A percentile compares a stretch with the other conserved stretches of the same genome.
These are phyloP conservation scores for Bacterosira constricta DNA, from an alignment of 108 stramenopile species.

Conservation along the genomic window DNA sequence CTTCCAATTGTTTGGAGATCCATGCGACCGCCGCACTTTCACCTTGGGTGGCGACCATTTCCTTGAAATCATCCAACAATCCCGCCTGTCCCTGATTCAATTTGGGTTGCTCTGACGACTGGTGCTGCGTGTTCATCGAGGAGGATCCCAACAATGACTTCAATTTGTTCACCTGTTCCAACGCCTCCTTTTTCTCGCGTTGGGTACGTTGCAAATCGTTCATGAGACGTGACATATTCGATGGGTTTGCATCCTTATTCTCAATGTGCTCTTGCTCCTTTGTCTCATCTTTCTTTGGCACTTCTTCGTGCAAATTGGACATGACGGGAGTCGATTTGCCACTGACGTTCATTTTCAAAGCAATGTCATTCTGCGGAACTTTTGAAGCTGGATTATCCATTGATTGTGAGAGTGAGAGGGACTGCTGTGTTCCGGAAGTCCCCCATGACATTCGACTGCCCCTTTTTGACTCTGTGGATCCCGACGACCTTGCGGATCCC, in stretches of 20 bases:
- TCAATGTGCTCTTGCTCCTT: not conserved
- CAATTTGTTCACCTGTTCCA: constrained; percentile 20
- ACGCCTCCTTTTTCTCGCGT: constrained; percentile 17
- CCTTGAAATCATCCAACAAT: constrained; percentile 7
- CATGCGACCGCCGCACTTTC: constrained; percentile 10
- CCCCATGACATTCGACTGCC: not conserved
- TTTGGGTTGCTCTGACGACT: not conserved
- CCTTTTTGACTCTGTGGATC: not conserved
- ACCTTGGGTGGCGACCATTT: constrained; percentile 3
- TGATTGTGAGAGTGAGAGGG: not conserved
- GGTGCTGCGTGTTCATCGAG: not conserved
- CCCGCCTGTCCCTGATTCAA: no score
- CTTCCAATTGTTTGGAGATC: not conserved
- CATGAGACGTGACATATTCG: constrained; percentile 12
- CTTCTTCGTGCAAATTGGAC: constrained; percentile 17
- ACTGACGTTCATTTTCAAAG: not conserved
- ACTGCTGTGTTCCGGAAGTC: not conserved
- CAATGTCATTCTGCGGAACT: not conserved
- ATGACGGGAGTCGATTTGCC: constrained; percentile 17
- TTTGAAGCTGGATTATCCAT: not conserved
- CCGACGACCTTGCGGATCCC: no score
- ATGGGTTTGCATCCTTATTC: not conserved
- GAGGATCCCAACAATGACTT: not conserved
- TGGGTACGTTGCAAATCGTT: constrained; percentile 8
- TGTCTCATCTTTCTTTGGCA: not conserved